These are phyloP conservation scores for Mycena capillaripes DNA, from an alignment of 768 basidiomycete species.

Conservation along the genomic window DNA sequence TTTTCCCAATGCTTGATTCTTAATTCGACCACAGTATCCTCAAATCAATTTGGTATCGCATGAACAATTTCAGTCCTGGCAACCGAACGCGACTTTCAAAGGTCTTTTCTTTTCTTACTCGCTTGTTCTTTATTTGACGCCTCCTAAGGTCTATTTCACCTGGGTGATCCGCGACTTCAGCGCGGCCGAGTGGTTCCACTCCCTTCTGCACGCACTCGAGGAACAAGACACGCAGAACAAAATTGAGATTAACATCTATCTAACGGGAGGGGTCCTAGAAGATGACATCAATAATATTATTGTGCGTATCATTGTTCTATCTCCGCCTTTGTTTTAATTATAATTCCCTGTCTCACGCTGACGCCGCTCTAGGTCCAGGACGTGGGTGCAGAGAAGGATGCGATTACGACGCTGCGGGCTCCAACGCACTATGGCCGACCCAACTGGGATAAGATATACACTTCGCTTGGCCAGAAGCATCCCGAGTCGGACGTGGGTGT, in stretches of 20 bases:
- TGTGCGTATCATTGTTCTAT: background rate
- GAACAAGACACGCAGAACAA: background rate
- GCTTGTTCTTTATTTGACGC: too few relatives aligned
- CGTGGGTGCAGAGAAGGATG: background rate
- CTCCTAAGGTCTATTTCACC: background rate
- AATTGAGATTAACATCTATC: background rate
- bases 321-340: too few relatives aligned
- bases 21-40: background rate
- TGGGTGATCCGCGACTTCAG: too few relatives aligned
- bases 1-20: too few relatives aligned
- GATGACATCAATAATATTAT: background rate
- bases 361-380: background rate
- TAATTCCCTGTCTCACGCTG: too few relatives aligned
- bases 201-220: background rate
- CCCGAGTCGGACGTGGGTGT: background rate
- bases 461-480: background rate
- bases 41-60: background rate
- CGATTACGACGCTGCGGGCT: background rate
- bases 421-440: background rate
- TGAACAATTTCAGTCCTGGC: background rate
- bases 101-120: background rate
- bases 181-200: background rate
- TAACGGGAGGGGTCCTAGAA: background rate
- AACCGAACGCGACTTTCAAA: background rate
- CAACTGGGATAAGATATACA: background rate